phyloP scores from a whole-genome alignment of 1,284 basidiomycete species.

The Sphaerobolus stellatus region DNA sequence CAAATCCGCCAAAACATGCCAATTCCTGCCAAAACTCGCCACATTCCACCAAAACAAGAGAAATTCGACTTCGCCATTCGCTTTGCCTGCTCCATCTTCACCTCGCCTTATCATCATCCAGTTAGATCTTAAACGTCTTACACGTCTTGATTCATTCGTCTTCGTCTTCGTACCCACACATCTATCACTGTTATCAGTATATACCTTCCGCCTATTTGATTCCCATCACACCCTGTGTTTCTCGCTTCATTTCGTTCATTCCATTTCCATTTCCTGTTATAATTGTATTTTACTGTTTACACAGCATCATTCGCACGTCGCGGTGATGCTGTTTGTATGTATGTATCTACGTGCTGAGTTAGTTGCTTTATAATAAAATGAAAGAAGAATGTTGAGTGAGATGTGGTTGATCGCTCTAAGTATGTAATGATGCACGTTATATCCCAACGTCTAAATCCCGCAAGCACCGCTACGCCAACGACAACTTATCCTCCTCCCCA shows the following conservation, averaged over 20 bases:
- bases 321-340: neutral
- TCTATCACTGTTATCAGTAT: too few species aligned
- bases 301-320: neutral
- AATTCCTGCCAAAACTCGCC: constrained; percentile 9
- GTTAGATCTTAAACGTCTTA: neutral
- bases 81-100: too few species aligned
- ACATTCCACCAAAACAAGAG: neutral
- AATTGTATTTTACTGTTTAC: neutral
- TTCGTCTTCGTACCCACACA: too few species aligned
- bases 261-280: neutral
- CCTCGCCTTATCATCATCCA: neutral
- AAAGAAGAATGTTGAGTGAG: neutral
- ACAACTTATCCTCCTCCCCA: constrained; percentile 3
- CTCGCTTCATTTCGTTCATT: too few species aligned
- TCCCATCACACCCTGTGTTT: too few species aligned
- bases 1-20: too few species aligned
- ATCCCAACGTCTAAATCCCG: neutral
- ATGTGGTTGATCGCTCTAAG: neutral
- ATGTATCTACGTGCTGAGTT: neutral
- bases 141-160: constrained; percentile 13
- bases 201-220: too few species aligned
- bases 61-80: too few species aligned
- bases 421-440: neutral
- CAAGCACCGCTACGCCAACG: constrained; percentile 2
- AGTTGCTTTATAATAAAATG: neutral